These are phyloP conservation scores for Exserohilum turcica DNA, from an alignment of 2,329 filamentous ascomycete genomes.

Conservation along the genomic window DNA sequence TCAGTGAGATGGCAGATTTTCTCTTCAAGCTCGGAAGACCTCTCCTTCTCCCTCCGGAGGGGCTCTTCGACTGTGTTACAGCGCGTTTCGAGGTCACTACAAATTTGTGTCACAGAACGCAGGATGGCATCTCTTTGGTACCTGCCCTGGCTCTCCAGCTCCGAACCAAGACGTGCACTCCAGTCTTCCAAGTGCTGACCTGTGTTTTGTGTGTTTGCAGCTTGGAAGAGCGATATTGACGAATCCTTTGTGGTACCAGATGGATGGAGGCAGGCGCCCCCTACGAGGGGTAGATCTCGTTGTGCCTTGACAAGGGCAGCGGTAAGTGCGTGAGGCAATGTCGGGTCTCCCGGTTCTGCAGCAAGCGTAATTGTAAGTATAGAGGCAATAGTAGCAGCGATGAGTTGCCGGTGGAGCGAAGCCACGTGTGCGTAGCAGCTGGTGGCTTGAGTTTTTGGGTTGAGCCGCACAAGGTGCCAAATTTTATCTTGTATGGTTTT, in stretches of 20 bases:
- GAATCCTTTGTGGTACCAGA: background rate
- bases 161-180: conserved; percentile 53
- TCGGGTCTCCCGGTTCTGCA: conserved; percentile 19
- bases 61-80: conserved; percentile 62
- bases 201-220: conserved; percentile 47
- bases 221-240: conserved; percentile 43
- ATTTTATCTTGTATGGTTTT: conserved; percentile 28
- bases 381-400: conserved; percentile 34
- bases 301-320: conserved; percentile 38
- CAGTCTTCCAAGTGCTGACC: conserved; percentile 52
- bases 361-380: conserved; percentile 34
- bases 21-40: conserved; percentile 39
- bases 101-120: conserved; percentile 58
- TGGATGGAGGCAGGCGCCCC: conserved; percentile 26
- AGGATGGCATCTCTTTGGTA: conserved; percentile 56
- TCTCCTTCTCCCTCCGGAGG: conserved; percentile 53
- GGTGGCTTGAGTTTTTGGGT: background rate
- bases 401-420: conserved; percentile 21
- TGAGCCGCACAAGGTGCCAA: conserved; percentile 21
- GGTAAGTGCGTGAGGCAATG: conserved; percentile 24
- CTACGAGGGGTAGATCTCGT: conserved; percentile 18
- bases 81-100: conserved; percentile 61
- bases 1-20: conserved; percentile 40
- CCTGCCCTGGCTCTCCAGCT: conserved; percentile 47
- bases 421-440: conserved; percentile 23